Base-by-base conservation (phyloP, 768 basidiomycete species). In the Lyophyllum semitale region DNA sequence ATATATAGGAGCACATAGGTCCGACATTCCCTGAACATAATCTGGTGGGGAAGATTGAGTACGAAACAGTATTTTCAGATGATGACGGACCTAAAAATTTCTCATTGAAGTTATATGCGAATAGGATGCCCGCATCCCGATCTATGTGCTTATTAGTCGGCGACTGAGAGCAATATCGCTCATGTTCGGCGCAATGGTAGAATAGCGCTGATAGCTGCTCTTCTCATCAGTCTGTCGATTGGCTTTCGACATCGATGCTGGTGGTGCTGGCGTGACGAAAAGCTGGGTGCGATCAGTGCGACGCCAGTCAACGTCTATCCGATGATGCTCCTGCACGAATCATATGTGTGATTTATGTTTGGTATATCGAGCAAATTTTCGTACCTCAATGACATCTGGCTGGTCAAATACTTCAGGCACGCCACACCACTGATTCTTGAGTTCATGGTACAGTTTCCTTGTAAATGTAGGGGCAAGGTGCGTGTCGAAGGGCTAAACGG, bases 1-100 rank as follows among this genome's bases (percentile, higher is more conserved):
- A 65, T 98, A 98, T 6, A 98, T 73, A 12, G 97, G 97, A 3
- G 93, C 89, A 62, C 92, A 91, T 13, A 99, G 82, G 71, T 99
- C 97, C 2, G 92, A 94, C 97, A 98, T 98, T 29, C 97, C 97
- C 71, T 98, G 97, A 4, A 98, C 97, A 68, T 98, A 98, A 26
- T 95, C 94, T 89, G 57, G 1, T 17, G 43, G 7, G 43, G 48
- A 55, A 23, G 37, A 25, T 54, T 45, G 9, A 56, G n/a, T 42
- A 18, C 37, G 35, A 53, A 40, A 37, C n/a, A 37, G 26, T 43
- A 46, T 59, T 12, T 32, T 45, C 51, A 58, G 51, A 32, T 27
- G 57, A 58, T 26, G 30, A 76, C 87, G 63, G 63, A 94, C 92
- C 93, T 38, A 95, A 77, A 25, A 93, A 86, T 68, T 86, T 91